These are phyloP conservation scores for Alternaria panax DNA, from an alignment of 2,329 filamentous ascomycete genomes.

Conservation along the genomic window DNA sequence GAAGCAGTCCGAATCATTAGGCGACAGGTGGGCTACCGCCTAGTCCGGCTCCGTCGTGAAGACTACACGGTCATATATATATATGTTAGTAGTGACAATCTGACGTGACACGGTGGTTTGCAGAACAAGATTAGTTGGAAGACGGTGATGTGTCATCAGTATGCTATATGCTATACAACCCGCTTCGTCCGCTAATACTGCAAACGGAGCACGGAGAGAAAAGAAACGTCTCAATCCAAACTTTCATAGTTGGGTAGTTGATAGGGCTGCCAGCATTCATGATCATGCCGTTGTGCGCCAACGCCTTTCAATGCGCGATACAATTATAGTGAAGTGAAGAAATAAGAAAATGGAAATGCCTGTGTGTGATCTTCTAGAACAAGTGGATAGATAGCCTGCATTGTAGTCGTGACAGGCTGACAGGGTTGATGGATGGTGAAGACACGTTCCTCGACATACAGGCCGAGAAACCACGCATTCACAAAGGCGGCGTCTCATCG, in stretches of 20 bases:
- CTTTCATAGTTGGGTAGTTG: not conserved
- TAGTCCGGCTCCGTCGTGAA: slow-evolving; percentile 58
- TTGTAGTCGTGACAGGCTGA: too few relatives aligned
- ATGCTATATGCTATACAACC: slow-evolving; percentile 2
- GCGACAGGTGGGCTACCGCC: slow-evolving; percentile 67
- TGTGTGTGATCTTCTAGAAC: not conserved
- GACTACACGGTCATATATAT: not conserved
- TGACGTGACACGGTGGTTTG: not conserved
- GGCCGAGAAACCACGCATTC: too few relatives aligned
- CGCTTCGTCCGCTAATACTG: not conserved
- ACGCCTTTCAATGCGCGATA: slow-evolving; percentile 4
- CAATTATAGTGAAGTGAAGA: not conserved
- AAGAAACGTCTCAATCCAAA: not conserved
- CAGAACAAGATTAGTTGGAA: not conserved
- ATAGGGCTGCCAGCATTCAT: not conserved
- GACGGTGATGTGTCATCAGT: not conserved
- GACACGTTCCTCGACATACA: too few relatives aligned
- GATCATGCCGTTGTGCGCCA: slow-evolving; percentile 1
- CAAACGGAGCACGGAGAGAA: not conserved
- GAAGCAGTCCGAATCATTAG: slow-evolving; percentile 61
- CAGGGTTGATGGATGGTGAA: too few relatives aligned
- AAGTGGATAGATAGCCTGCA: too few relatives aligned
- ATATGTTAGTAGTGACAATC: not conserved
- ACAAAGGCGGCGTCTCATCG: not conserved
- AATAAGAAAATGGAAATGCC: not conserved